Conservation (phyloP, 2,329 filamentous ascomycete genomes). For the Pyrenochaeta sp. region DNA sequence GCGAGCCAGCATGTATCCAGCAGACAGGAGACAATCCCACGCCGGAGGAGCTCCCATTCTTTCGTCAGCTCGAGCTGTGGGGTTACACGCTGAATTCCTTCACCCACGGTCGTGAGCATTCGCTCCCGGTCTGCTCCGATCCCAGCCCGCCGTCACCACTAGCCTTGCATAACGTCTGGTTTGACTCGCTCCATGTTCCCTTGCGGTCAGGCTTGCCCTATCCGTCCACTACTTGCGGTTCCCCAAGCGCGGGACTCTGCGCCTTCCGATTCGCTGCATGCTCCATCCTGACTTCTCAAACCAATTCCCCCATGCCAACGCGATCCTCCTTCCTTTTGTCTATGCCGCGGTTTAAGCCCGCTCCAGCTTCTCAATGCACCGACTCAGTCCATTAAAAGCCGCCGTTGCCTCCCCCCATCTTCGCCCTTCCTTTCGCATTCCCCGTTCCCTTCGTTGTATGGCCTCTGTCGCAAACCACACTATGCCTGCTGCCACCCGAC, state of each 20-base stretch:
- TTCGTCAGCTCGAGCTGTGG: too few relatives aligned
- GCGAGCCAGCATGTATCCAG: too few relatives aligned
- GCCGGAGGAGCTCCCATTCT: too few relatives aligned
- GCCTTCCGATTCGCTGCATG: constrained; percentile 38
- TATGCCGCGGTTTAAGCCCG: constrained; percentile 34
- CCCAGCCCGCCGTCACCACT: too few relatives aligned
- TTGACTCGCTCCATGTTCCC: constrained; percentile 14
- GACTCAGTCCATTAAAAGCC: constrained; percentile 44
- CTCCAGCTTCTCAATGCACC: constrained; percentile 46
- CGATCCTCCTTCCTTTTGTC: constrained; percentile 34
- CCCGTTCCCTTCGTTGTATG: constrained; percentile 34
- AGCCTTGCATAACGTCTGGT: not conserved
- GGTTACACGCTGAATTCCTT: too few relatives aligned
- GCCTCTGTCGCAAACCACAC: constrained; percentile 43
- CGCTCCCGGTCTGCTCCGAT: too few relatives aligned
- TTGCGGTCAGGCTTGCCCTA: too few relatives aligned
- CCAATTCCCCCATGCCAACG: constrained; percentile 19
- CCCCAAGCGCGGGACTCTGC: constrained; percentile 15
- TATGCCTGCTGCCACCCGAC: constrained; percentile 48
- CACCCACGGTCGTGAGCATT: too few relatives aligned
- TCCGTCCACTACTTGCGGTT: too few relatives aligned
- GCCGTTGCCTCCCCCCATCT: constrained; percentile 30
- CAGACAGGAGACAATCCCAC: too few relatives aligned
- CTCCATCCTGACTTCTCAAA: constrained; percentile 21
- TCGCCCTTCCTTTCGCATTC: constrained; percentile 23